Conservation (phyloP, 1,284 basidiomycete genomes). For the Stereum hirsutum region DNA sequence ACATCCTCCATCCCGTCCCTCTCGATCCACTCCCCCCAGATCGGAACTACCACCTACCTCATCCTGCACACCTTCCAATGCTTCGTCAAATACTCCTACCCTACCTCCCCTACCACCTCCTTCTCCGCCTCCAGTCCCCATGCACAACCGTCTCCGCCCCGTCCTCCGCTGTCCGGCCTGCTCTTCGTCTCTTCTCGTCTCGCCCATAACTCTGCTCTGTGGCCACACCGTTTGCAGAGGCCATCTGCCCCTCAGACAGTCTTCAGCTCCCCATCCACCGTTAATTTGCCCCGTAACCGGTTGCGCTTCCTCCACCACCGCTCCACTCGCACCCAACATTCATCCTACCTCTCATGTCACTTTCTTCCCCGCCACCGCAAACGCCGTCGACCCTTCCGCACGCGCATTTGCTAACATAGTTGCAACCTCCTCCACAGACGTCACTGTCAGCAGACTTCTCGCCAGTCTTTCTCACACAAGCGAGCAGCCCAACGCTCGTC, state of each 20-base stretch:
- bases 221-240: slow-evolving; percentile 23
- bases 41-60: not conserved
- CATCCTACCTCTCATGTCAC: slow-evolving; percentile 26
- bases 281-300: slow-evolving; percentile 23
- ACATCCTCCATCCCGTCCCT: not conserved
- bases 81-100: slow-evolving; percentile 13
- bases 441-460: slow-evolving; percentile 56
- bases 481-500: slow-evolving; percentile 6
- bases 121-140: slow-evolving; percentile 6
- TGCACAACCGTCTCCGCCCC: slow-evolving; percentile 13
- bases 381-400: slow-evolving; percentile 16
- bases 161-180: slow-evolving; percentile 23
- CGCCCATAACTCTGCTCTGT: slow-evolving; percentile 24
- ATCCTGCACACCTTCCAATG: not conserved
- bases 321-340: slow-evolving; percentile 16
- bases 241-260: slow-evolving; percentile 15
- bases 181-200: slow-evolving; percentile 14
- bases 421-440: slow-evolving; percentile 43
- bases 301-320: slow-evolving; percentile 16
- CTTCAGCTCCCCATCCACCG: slow-evolving; percentile 15
- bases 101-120: slow-evolving; percentile 5
- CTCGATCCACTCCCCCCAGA: not conserved
- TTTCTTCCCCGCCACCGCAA: slow-evolving; percentile 24
- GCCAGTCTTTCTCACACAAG: slow-evolving; percentile 27
- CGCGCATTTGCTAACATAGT: slow-evolving; percentile 16